Evolutionary conservation across 2,329 filamentous ascomycete species (phyloP).

Genomic region (Xylariaceae sp.): DNA sequence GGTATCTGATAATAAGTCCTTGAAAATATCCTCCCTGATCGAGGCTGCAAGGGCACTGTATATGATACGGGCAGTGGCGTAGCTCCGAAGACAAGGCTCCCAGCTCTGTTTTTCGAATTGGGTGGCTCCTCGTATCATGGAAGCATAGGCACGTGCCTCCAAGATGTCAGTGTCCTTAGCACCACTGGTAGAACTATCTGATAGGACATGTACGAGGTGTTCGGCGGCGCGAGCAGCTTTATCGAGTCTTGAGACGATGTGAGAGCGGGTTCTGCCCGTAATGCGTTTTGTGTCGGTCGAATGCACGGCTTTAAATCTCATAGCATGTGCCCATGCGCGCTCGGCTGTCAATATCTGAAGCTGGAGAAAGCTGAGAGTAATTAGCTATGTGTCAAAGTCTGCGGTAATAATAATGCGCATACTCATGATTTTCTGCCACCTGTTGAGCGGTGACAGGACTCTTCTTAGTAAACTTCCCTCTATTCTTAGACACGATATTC

Average conservation of each 20-base stretch:
- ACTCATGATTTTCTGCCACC: slow-evolving; percentile 76
- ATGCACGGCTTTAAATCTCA: slow-evolving; percentile 88
- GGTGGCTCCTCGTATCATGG: slow-evolving; percentile 74
- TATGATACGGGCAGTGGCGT: slow-evolving; percentile 76
- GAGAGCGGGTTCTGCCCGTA: slow-evolving; percentile 76
- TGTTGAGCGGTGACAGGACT: slow-evolving; percentile 72
- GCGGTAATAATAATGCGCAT: slow-evolving; percentile 38
- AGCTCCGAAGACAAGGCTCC: slow-evolving; percentile 75
- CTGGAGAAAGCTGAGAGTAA: slow-evolving; percentile 64
- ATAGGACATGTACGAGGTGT: slow-evolving; percentile 67
- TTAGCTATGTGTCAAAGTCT: slow-evolving; percentile 10
- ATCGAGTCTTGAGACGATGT: slow-evolving; percentile 84
- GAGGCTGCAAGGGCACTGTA: slow-evolving; percentile 74
- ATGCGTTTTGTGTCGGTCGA: slow-evolving; percentile 79
- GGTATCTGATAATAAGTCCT: slow-evolving; percentile 81
- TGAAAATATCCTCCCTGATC: slow-evolving; percentile 75
- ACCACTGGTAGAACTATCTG: slow-evolving; percentile 63
- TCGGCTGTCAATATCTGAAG: slow-evolving; percentile 86
- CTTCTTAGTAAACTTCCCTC: slow-evolving; percentile 80
- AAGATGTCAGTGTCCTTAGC: slow-evolving; percentile 73
- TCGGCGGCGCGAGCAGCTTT: slow-evolving; percentile 77
- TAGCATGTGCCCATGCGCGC: slow-evolving; percentile 91
- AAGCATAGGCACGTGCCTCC: slow-evolving; percentile 83
- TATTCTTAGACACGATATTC: slow-evolving; percentile 79
- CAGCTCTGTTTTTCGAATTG: slow-evolving; percentile 88